These are phyloP conservation scores for Leishmania tropica DNA, from an alignment of 208 protist genomes.

Conservation along the genomic window DNA sequence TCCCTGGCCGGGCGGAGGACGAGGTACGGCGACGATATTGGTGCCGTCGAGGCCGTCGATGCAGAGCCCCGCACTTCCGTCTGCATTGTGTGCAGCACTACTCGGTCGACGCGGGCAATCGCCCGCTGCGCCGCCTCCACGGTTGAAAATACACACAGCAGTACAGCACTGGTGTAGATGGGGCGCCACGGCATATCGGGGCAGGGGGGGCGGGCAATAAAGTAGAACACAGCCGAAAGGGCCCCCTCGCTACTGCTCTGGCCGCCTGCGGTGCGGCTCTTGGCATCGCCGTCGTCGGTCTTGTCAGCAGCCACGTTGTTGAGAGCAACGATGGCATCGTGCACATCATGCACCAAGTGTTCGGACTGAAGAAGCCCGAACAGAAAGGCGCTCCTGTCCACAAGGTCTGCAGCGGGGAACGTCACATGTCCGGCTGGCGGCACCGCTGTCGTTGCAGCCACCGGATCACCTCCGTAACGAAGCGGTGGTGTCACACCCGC, in stretches of 20 bases:
- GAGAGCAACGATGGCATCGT: conserved; percentile 24
- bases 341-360: conserved; percentile 24
- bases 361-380: conserved; percentile 24
- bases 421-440: not conserved
- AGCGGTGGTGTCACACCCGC: not conserved
- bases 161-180: conserved; percentile 13
- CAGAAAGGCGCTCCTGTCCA: conserved; percentile 30
- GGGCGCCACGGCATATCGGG: conserved; percentile 37
- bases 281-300: not conserved
- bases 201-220: conserved; percentile 7
- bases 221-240: conserved; percentile 28
- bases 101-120: conserved; percentile 2
- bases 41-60: not conserved
- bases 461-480: not conserved
- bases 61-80: not conserved
- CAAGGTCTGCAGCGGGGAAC: not conserved
- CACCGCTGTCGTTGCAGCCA: not conserved
- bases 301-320: not conserved
- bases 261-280: not conserved
- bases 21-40: not conserved
- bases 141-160: conserved; percentile 24
- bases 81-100: not conserved
- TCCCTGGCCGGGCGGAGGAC: conserved; percentile 18
- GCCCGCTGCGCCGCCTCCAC: conserved; percentile 16
- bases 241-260: not conserved